Evolutionary conservation across 2,329 filamentous ascomycete species (phyloP), one percentile per base, ranked within the genome.

Genomic region (Helotiales sp.): DNA sequence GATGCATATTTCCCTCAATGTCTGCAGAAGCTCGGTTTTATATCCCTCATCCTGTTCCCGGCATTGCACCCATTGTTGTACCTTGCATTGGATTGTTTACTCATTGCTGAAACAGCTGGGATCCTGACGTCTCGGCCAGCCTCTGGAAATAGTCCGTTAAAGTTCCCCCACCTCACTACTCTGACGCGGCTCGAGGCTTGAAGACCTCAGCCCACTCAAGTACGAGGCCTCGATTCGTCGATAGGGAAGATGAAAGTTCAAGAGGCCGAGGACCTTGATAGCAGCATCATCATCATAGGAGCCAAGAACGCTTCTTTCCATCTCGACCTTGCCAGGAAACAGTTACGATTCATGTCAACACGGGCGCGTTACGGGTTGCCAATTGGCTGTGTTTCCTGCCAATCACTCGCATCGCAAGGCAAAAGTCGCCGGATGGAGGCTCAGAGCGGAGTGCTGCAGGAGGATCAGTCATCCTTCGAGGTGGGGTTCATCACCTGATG

Each of bases 261-360:
- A 25, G 4, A 12, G 19, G 22, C 22, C 9, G 27, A 13, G 5
- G 9, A 19, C 36, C n/a, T n/a, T 30, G 29, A 30, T 48, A 13
- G 31, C 46, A 7, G 15, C 46, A 31, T 31, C 2, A 22, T n/a
- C n/a, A n/a, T n/a, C n/a, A n/a, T n/a, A n/a, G n/a, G n/a, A n/a
- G 7, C 27, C 9, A 12, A 44, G 22, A 44, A 44, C 27, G 40
- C 17, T 48, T 31, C 27, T 48, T 13, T 7, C 31, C 46, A 48
- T 17, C 46, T 48, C 29, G n/a, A n/a, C n/a, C 6, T 12, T 15
- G 12, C 12, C 12, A 48, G n/a, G 12, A 31, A 48, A 27, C 46
- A 48, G 30, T 30, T 33, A 15, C 46, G 46, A 48, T 48, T 48
- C 46, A 48, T 48, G 46, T 48, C 29, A 29, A 17, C 46, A 48